Evolutionary conservation across 1,284 basidiomycete genomes (phyloP), one percentile per base, ranked within the genome.

Genomic region (Flammula alnicola): DNA sequence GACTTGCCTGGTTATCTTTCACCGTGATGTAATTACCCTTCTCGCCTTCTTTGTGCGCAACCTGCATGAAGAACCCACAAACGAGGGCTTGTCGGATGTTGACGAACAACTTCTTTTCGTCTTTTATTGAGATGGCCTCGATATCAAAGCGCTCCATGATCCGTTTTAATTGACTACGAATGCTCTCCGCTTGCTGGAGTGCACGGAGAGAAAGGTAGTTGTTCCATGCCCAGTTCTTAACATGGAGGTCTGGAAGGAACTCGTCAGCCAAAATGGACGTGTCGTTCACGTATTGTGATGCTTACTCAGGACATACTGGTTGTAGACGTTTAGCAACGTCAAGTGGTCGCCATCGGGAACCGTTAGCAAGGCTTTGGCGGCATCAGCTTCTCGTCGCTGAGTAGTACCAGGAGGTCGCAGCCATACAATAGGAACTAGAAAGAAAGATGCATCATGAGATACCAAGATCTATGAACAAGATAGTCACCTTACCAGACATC

Each of bases 21-120:
- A 97, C 86, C 0, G 95, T 98, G 57, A 86, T 64, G 67, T 95
- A 95, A 51, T 76, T 80, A 2, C 84, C 84, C 74, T 93, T 94
- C 62, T 93, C 91, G n/a, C 93, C 93, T 64, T 95, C 92, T 68
- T 93, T 93, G 70, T 98, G 94, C 4, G 95, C 96, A 6, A 96
- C 86, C 68, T 98, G 96, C 96, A 98, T 98, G 74, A 99, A 99
- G 79, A 94, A 99, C 0, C 95, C 96, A 63, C 89, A 92, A 0
- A 93, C 88, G 36, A 99, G 77, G 1, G 91, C 88, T 69, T 89
- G 87, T 23, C 93, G 84, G 52, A 99, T 88, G 61, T 91, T 89
- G 51, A 74, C 64, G 71, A 86, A 92, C 64, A 93, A 84, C 63
- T 87, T 90, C 66, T 83, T n/a, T 68, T 91, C 84, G 63, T 98